Evolutionary conservation across 2,329 filamentous ascomycete genomes (phyloP).

Genomic region (Aureobasidium musti): DNA sequence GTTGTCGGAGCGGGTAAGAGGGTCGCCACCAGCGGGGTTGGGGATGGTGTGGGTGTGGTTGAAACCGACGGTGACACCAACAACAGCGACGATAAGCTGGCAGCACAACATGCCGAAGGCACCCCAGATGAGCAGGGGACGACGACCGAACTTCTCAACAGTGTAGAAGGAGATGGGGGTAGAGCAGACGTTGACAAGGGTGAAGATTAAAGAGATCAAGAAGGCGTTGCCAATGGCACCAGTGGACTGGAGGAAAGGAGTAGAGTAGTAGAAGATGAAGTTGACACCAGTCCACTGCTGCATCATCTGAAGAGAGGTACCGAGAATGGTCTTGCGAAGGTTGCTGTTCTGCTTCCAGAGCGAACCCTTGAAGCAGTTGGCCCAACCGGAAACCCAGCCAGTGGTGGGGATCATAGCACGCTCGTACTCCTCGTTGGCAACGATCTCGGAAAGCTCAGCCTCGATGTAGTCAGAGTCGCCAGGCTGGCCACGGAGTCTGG

Average conservation of each 20-base stretch:
- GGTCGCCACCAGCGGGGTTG: slow-evolving; percentile 41
- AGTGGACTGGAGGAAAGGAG: slow-evolving; percentile 77
- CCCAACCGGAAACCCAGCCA: slow-evolving; percentile 69
- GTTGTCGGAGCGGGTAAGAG: slow-evolving; percentile 48
- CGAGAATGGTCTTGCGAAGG: slow-evolving; percentile 51
- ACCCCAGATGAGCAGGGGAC: slow-evolving; percentile 75
- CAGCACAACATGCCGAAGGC: slow-evolving; percentile 80
- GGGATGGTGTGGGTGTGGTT: slow-evolving; percentile 41
- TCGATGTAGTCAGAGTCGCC: slow-evolving; percentile 72
- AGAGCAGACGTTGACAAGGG: slow-evolving; percentile 81
- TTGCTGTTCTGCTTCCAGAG: slow-evolving; percentile 57
- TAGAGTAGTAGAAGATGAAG: slow-evolving; percentile 79
- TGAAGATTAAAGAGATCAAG: slow-evolving; percentile 82
- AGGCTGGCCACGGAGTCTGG: slow-evolving; percentile 72
- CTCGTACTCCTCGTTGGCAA: slow-evolving; percentile 89
- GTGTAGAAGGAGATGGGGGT: slow-evolving; percentile 87
- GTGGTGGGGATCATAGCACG: slow-evolving; percentile 64
- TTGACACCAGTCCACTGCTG: slow-evolving; percentile 77
- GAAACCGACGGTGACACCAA: slow-evolving; percentile 49
- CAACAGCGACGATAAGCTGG: slow-evolving; percentile 82
- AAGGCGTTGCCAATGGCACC: slow-evolving; percentile 76
- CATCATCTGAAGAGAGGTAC: slow-evolving; percentile 54
- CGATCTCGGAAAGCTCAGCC: slow-evolving; percentile 77
- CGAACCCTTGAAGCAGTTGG: slow-evolving; percentile 61
- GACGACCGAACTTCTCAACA: slow-evolving; percentile 79